phyloP scores from a whole-genome alignment of 305 asterid genomes.

The Solanum hybrid region DNA sequence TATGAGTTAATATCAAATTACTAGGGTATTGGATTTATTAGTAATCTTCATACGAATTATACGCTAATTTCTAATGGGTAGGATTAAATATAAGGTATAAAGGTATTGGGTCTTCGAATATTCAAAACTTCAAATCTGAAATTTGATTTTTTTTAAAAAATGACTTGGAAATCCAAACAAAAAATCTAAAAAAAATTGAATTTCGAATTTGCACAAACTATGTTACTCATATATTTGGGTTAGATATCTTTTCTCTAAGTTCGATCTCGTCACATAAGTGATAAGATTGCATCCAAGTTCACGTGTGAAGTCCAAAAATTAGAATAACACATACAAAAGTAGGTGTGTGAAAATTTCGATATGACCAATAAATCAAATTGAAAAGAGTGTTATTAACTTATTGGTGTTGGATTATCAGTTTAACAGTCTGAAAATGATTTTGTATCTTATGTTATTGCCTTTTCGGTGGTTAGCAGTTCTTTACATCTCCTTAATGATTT shows the following conservation, averaged over 20 bases:
- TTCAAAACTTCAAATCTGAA: background rate
- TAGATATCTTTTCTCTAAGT: background rate
- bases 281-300: background rate
- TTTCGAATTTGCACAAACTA: background rate
- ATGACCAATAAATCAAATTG: background rate
- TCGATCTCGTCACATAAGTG: background rate
- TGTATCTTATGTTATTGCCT: background rate
- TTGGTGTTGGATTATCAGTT: background rate
- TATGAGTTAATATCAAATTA: background rate
- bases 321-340: background rate
- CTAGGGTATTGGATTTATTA: background rate
- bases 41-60: background rate
- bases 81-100: background rate
- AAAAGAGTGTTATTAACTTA: background rate
- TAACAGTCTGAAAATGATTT: background rate
- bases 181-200: background rate
- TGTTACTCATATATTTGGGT: background rate
- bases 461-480: background rate
- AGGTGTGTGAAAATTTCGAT: background rate
- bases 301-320: background rate
- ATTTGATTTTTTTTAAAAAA: background rate
- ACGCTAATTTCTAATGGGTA: background rate
- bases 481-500: background rate
- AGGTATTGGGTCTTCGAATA: background rate
- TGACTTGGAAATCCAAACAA: background rate